Evolutionary conservation across 2,329 filamentous ascomycete species (phyloP).

Genomic region (Tolypocladium paradoxum): DNA sequence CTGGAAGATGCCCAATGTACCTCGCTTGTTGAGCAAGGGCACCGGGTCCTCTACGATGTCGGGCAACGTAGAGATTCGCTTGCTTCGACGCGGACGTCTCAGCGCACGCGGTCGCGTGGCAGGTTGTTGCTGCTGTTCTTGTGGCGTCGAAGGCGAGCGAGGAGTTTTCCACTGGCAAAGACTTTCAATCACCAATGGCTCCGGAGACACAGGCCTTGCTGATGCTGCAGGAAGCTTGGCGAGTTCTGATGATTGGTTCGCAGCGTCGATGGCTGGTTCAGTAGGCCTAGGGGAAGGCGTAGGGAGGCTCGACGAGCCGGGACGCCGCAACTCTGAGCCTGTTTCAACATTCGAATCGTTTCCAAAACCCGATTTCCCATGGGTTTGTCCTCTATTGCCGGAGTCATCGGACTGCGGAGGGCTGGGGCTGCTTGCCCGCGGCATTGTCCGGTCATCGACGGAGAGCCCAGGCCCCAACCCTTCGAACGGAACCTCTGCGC

Average conservation of each 20-base stretch:
- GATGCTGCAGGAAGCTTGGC: not conserved
- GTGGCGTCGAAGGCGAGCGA: not conserved
- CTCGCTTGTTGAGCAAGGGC: constrained; percentile 45
- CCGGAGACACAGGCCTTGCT: not conserved
- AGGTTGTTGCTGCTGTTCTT: constrained; percentile 6
- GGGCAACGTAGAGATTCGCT: constrained; percentile 47
- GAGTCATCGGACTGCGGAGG: not conserved
- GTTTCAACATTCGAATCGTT: not conserved
- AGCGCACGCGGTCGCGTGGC: constrained; percentile 35
- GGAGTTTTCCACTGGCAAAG: not conserved
- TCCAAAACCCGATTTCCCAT: not conserved
- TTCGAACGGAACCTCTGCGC: not conserved
- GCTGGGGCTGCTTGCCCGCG: not conserved
- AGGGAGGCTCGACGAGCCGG: not conserved
- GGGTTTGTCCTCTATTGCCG: not conserved
- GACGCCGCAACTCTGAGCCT: too few species aligned
- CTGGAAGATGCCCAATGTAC: constrained; percentile 53
- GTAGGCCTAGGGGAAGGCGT: not conserved
- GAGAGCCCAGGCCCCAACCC: not conserved
- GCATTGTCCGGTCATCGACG: not conserved
- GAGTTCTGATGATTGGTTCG: not conserved
- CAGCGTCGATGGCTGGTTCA: not conserved
- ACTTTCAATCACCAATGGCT: not conserved
- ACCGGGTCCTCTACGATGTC: constrained; percentile 54
- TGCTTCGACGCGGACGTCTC: constrained; percentile 43